Conservation (phyloP, 805 yeast genomes). For the Candida awuae region DNA sequence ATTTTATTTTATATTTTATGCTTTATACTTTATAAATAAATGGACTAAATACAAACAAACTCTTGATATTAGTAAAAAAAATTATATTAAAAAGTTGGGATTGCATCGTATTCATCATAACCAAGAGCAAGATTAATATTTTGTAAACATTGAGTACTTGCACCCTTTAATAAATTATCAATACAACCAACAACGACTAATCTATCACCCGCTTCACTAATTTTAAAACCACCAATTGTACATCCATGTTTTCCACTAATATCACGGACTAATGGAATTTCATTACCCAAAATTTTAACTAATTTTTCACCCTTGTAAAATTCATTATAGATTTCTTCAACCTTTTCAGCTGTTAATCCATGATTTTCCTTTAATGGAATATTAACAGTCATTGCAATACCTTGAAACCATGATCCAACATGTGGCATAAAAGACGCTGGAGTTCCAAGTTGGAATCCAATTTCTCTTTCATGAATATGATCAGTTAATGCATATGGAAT, state of each 20-base stretch:
- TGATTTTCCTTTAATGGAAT: constrained; percentile 67
- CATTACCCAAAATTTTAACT: constrained; percentile 82
- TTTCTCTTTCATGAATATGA: constrained; percentile 94
- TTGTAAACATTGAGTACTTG: constrained; percentile 97
- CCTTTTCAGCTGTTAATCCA: constrained; percentile 64
- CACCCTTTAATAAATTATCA: constrained; percentile 94
- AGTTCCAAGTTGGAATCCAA: constrained; percentile 68
- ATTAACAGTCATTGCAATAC: constrained; percentile 85
- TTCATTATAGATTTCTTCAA: constrained; percentile 79
- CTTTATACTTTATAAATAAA: no score
- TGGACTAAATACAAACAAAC: not conserved
- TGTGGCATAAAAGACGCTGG: constrained; percentile 91
- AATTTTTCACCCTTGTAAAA: constrained; percentile 82
- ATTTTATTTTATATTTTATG: no score
- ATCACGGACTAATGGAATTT: constrained; percentile 87
- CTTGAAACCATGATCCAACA: constrained; percentile 99
- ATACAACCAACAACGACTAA: constrained; percentile 93
- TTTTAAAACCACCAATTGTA: constrained; percentile 92
- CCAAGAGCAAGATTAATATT: constrained; percentile 86
- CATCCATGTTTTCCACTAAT: constrained; percentile 93
- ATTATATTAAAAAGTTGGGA: constrained; percentile 40
- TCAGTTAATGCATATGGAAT: constrained; percentile 95
- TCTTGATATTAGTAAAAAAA: not conserved
- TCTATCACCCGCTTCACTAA: constrained; percentile 79
- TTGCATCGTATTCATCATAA: constrained; percentile 91